Evolutionary conservation across 345 rosid genomes (phyloP).

Genomic region (Pugionium dolabratum): DNA sequence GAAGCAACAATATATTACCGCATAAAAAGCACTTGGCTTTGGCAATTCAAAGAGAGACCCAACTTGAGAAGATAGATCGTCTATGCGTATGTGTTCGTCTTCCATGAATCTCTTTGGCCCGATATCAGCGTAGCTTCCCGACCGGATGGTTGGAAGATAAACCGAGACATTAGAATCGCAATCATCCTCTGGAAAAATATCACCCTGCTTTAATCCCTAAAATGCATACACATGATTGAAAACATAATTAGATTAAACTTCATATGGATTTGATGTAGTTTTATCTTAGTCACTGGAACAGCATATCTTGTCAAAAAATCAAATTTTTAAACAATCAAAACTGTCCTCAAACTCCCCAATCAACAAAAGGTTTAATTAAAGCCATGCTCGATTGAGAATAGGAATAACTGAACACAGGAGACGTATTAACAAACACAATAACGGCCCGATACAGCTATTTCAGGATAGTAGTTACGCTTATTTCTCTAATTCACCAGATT

Average conservation of each 20-base stretch:
- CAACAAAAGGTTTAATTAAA: neutral
- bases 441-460: neutral
- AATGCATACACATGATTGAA: slow-evolving; percentile 5
- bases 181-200: slow-evolving; percentile 4
- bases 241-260: neutral
- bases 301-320: neutral
- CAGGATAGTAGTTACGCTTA: neutral
- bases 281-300: too few relatives aligned
- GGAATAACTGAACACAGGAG: neutral
- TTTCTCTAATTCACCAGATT: neutral
- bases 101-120: slow-evolving; percentile 75
- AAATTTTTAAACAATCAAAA: neutral
- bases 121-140: slow-evolving; percentile 77
- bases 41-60: slow-evolving; percentile 56
- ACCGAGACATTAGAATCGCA: slow-evolving; percentile 18
- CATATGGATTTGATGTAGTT: too few relatives aligned
- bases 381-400: neutral
- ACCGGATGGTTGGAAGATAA: slow-evolving; percentile 63
- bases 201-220: slow-evolving; percentile 8
- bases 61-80: slow-evolving; percentile 67
- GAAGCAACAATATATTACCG: slow-evolving; percentile 40
- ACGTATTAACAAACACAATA: slow-evolving; percentile 16
- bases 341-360: neutral
- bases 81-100: slow-evolving; percentile 81
- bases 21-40: slow-evolving; percentile 82